A percentile compares a stretch with the other conserved stretches of the same genome.
These are phyloP conservation scores for Phaffomyces opuntiae DNA, from an alignment of 805 yeast genomes.

Conservation along the genomic window DNA sequence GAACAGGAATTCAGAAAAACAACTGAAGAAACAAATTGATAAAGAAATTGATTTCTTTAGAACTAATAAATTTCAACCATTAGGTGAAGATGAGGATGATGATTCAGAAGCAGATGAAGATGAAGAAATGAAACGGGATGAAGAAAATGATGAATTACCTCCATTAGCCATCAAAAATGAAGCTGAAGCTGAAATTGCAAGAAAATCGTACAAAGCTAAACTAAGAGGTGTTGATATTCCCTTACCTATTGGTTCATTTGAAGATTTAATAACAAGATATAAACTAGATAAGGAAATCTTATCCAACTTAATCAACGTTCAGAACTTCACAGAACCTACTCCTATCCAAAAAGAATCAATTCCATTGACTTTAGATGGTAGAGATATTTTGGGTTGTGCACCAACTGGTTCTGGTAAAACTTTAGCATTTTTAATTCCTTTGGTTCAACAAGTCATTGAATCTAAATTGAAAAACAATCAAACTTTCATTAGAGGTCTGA, in stretches of 20 bases:
- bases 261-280: conserved; percentile 67
- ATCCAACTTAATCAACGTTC: conserved; percentile 51
- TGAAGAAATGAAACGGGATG: conserved; percentile 19
- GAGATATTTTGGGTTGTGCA: conserved; percentile 89
- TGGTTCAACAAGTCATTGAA: conserved; percentile 46
- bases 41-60: conserved; percentile 82
- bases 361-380: conserved; percentile 59
- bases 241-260: conserved; percentile 85
- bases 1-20: conserved; percentile 29
- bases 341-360: conserved; percentile 89
- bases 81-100: conserved; percentile 21
- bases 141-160: conserved; percentile 26
- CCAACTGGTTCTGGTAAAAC: conserved; percentile 99
- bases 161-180: conserved; percentile 41
- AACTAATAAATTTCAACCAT: conserved; percentile 33
- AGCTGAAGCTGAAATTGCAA: conserved; percentile 53
- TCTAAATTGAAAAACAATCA: conserved; percentile 14
- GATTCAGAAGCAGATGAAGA: conserved; percentile 23
- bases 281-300: conserved; percentile 49
- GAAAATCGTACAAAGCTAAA: conserved; percentile 59
- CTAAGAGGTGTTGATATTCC: conserved; percentile 83
- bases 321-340: conserved; percentile 80
- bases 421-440: conserved; percentile 78
- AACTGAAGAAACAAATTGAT: conserved; percentile 45
- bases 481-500: conserved; percentile 59